Percentiles rank a stretch among this genome's conserved stretches.
phyloP scores from a whole-genome alignment of 352 stramenopile species.

The Pythium dissotocum region DNA sequence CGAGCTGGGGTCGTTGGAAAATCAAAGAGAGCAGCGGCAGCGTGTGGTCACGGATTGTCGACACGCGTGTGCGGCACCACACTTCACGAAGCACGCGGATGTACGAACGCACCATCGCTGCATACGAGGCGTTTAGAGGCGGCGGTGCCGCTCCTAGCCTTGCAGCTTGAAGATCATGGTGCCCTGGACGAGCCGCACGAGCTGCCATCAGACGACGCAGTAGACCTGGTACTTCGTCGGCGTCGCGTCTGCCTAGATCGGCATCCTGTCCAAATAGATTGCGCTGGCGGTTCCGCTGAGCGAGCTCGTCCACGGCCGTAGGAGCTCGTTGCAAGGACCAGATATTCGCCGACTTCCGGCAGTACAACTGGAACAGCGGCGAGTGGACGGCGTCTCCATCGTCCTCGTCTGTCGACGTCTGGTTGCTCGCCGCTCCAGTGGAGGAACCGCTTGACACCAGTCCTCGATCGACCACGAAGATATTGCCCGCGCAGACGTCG shows the following conservation, averaged over 20 bases:
- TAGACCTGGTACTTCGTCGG: neutral
- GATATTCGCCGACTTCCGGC: slow-evolving; percentile 17
- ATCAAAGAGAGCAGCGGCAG: slow-evolving; percentile 28
- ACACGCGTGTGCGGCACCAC: slow-evolving; percentile 12
- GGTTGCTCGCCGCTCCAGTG: slow-evolving; percentile 3
- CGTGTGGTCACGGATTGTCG: slow-evolving; percentile 10
- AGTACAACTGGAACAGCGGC: slow-evolving; percentile 32
- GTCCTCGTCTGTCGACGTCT: neutral
- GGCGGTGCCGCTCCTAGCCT: neutral
- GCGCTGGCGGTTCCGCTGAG: neutral
- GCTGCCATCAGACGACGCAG: neutral
- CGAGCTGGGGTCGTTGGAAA: slow-evolving; percentile 33
- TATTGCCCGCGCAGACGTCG: slow-evolving; percentile 55
- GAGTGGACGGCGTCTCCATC: neutral
- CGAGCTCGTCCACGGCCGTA: neutral
- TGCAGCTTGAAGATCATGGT: neutral
- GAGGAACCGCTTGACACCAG: slow-evolving; percentile 1
- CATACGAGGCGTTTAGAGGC: neutral
- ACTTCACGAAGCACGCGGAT: slow-evolving; percentile 19
- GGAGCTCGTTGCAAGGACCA: neutral
- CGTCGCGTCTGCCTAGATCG: neutral
- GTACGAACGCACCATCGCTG: slow-evolving; percentile 17
- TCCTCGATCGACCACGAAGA: slow-evolving; percentile 39
- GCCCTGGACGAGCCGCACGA: neutral
- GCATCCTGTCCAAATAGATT: neutral